Evolutionary conservation across 495 filamentous ascomycete species (phyloP).

Genomic region (Aspergillus homomorphus): DNA sequence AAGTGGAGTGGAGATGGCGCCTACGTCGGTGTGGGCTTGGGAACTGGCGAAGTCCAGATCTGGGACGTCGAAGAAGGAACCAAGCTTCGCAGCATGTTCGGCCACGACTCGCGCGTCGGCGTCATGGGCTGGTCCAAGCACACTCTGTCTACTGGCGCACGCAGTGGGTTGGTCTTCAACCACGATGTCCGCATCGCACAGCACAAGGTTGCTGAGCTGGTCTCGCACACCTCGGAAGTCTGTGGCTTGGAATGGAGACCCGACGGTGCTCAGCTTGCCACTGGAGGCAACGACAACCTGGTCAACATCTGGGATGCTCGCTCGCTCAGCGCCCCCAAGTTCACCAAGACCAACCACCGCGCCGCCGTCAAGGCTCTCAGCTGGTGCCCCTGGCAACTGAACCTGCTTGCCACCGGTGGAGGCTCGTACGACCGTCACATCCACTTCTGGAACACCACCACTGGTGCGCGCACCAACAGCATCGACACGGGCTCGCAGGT

Average conservation of each 20-base stretch:
- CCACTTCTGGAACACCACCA: slow-evolving; percentile 99
- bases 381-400: slow-evolving; percentile 99
- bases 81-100: slow-evolving; percentile 97
- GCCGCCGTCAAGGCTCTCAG: slow-evolving; percentile 96
- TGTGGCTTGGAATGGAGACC: slow-evolving; percentile 97
- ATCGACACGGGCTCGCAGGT: slow-evolving; percentile 98
- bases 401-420: slow-evolving; percentile 93
- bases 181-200: slow-evolving; percentile 97
- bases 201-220: slow-evolving; percentile 96
- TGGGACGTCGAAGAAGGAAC: slow-evolving; percentile 96
- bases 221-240: slow-evolving; percentile 94
- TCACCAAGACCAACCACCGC: slow-evolving; percentile 98
- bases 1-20: slow-evolving; percentile 98
- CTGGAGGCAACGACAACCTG: slow-evolving; percentile 96
- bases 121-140: slow-evolving; percentile 99
- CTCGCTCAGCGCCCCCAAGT: slow-evolving; percentile 87
- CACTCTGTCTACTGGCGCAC: slow-evolving; percentile 88
- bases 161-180: slow-evolving; percentile 95
- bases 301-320: slow-evolving; percentile 99
- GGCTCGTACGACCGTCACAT: slow-evolving; percentile 96
- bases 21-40: slow-evolving; percentile 92
- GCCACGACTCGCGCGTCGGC: slow-evolving; percentile 92
- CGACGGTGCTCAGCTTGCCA: slow-evolving; percentile 93
- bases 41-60: slow-evolving; percentile 95
- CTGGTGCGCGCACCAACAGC: slow-evolving; percentile 94